A percentile compares a stretch with the other conserved stretches of the same genome.
Evolutionary conservation across 139 green algal genomes (phyloP).

Genomic region (Chlamydomonas asymmetrica): DNA sequence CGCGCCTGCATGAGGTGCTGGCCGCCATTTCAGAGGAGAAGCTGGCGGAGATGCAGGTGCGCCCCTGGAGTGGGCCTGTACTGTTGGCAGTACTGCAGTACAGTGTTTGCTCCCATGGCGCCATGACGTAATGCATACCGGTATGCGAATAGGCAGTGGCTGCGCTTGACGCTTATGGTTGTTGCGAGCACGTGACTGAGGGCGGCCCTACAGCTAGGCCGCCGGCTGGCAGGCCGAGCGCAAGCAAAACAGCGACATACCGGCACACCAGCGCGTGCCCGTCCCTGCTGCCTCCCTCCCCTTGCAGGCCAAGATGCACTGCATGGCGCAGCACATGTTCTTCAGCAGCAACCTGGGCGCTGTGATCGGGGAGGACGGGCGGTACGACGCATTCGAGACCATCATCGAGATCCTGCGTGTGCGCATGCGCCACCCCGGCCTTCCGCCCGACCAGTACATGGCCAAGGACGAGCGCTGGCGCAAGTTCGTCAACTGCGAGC

Average conservation of each 20-base stretch:
- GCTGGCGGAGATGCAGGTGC: conserved; percentile 34
- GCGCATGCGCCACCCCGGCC: conserved; percentile 13
- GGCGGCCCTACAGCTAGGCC: too few species aligned
- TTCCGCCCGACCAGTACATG: conserved; percentile 20
- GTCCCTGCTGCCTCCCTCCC: not conserved
- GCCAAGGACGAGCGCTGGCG: conserved; percentile 22
- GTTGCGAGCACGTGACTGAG: too few species aligned
- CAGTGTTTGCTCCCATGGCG: not conserved
- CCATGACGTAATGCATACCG: not conserved
- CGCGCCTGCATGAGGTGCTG: conserved; percentile 17
- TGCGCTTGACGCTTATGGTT: not conserved
- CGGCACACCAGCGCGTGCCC: not conserved
- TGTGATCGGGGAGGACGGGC: conserved; percentile 33
- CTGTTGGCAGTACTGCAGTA: not conserved
- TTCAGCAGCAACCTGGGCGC: conserved; percentile 35
- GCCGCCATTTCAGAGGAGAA: not conserved
- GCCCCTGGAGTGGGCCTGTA: not conserved
- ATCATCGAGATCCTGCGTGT: conserved; percentile 36
- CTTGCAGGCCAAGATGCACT: conserved; percentile 2
- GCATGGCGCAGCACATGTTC: conserved; percentile 39
- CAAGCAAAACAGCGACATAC: not conserved
- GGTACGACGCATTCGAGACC: conserved; percentile 38
- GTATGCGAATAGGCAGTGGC: not conserved
- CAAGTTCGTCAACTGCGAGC: conserved; percentile 11
- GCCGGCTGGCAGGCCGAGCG: too few species aligned